Evolutionary conservation across 2,329 filamentous ascomycete genomes (phyloP).

Genomic region (Penicillium capsulatum): DNA sequence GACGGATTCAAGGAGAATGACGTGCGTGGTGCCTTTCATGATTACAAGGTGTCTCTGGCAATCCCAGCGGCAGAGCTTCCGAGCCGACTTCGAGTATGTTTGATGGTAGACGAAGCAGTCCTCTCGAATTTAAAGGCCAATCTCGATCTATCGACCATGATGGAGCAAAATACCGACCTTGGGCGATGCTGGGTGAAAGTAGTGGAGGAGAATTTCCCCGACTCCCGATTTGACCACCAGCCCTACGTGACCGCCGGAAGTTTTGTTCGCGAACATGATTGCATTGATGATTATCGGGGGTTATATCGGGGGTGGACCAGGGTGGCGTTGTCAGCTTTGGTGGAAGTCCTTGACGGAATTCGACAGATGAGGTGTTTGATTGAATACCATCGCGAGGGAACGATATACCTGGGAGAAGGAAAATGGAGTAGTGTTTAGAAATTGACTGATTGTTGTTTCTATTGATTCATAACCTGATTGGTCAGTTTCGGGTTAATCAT

Average conservation of each 20-base stretch:
- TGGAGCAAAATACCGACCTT: constrained; percentile 11
- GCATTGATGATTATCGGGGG: constrained; percentile 4
- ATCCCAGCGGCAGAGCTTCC: constrained; percentile 27
- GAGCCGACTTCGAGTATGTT: constrained; percentile 23
- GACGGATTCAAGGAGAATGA: constrained; percentile 13
- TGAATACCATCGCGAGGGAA: constrained; percentile 23
- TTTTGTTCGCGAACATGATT: constrained; percentile 1
- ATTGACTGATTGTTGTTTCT: not conserved
- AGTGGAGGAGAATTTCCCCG: constrained; percentile 30
- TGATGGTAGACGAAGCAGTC: constrained; percentile 27
- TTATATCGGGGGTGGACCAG: constrained; percentile 25
- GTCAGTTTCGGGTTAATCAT: constrained; percentile 27
- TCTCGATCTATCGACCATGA: constrained; percentile 12
- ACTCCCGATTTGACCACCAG: constrained; percentile 15
- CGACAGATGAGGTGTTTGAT: constrained; percentile 21
- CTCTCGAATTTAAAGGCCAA: constrained; percentile 17
- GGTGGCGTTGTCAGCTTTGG: constrained; percentile 23
- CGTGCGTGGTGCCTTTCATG: constrained; percentile 25
- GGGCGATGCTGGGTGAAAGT: constrained; percentile 24
- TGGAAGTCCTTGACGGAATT: constrained; percentile 28
- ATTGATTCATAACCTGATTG: no score
- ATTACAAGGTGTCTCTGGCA: constrained; percentile 27
- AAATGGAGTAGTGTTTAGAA: constrained; percentile 15
- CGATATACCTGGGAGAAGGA: constrained; percentile 24
- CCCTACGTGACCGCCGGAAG: constrained; percentile 4